These are phyloP conservation scores for Echinosophora koreensis DNA, from an alignment of 306 rosid species.

Conservation along the genomic window DNA sequence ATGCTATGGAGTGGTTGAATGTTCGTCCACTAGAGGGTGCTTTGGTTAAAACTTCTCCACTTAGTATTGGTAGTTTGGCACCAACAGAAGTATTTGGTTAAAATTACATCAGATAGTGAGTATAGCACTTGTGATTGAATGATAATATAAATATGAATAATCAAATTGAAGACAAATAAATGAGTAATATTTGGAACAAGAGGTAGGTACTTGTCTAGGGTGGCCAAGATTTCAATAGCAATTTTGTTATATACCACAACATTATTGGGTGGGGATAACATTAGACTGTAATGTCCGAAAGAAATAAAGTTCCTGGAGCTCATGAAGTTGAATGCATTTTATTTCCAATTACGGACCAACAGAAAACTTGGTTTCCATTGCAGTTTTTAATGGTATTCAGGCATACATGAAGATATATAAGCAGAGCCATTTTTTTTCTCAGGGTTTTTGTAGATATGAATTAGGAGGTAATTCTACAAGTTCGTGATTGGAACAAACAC, in stretches of 20 bases:
- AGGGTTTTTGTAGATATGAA: too few species aligned
- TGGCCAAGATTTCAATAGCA: background rate
- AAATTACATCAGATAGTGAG: background rate
- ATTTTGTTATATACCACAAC: background rate
- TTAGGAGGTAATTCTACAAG: background rate
- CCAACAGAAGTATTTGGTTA: background rate
- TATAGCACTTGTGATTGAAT: background rate
- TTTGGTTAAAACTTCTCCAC: constrained; percentile 62
- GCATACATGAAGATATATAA: background rate
- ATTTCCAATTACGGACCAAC: background rate
- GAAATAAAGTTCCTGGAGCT: background rate
- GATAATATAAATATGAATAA: background rate
- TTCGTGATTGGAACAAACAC: too few species aligned
- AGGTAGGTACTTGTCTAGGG: background rate
- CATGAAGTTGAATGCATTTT: background rate
- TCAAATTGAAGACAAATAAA: background rate
- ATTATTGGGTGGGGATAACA: background rate
- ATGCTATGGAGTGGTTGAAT: constrained; percentile 76
- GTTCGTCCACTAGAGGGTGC: constrained; percentile 36
- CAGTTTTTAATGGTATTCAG: background rate
- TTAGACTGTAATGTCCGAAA: background rate
- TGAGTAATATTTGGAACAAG: background rate
- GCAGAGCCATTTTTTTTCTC: background rate
- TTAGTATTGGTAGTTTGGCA: constrained; percentile 22
- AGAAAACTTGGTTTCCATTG: background rate